Base-by-base conservation (phyloP, 495 filamentous ascomycete species). In the Venustampulla echinocandica region DNA sequence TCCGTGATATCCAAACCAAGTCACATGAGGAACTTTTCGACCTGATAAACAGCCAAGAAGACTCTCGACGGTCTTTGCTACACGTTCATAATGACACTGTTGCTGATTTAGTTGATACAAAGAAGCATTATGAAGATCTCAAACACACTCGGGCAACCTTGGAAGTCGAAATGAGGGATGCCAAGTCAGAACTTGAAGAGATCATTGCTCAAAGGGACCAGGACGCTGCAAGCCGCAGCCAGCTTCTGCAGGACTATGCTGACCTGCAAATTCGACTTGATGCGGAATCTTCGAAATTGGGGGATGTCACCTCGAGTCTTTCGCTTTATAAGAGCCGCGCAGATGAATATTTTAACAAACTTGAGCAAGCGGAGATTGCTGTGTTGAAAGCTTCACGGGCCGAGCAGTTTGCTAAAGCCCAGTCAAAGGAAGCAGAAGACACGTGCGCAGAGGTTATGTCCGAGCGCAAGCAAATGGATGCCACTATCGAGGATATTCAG, bases 311-410 rank as follows among this genome's bases (percentile, higher is more conserved):
- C 13, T 84, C 89, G 10, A 94, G 82, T 58, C 71, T 96, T 11
- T 82, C 76, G 49, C 67, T 96, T 20, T 98, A 97, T 74, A 97
- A 95, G 75, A 79, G 77, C 35, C 82, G 92, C 21, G 84, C 90
- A 0, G 89, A 97, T 60, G 92, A 98, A 60, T 98, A 98, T 57
- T 98, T 96, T 68, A 87, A 77, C 70, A 96, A 95, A 65, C 82
- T 98, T 14, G 92, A 98, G 61, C 90, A 96, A 61, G 92, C 92
- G 13, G 92, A 98, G 60, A 90, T 97, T 52, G 81, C 89, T 7
- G 87, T 97, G 17, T 75, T 98, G 48, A 96, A 95, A 64, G 90
- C 92, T 35, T 80, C 76, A 40, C 75, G 90, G 6, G 90, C 93
- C 0, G 92, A 97, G 64, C 86, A 94, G 58, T 95, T 95, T 60